A percentile compares a stretch with the other conserved stretches of the same genome.
phyloP scores from a whole-genome alignment of 1,284 basidiomycete genomes.

The Rhodotorula sp. region DNA sequence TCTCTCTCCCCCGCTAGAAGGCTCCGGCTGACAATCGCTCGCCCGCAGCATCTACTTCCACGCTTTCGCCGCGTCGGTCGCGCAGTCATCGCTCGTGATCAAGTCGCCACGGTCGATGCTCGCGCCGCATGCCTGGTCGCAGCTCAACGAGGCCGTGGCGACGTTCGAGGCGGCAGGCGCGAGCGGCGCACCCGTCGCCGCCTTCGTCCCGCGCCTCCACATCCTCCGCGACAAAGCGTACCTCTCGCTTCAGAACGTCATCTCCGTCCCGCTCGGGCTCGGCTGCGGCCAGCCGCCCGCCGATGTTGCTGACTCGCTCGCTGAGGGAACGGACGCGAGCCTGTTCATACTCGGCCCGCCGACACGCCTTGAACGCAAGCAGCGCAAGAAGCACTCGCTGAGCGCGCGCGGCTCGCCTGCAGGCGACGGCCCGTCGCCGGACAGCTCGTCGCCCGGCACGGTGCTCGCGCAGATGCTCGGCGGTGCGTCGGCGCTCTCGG shows the following conservation, averaged over 20 bases:
- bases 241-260: conserved; percentile 25
- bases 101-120: conserved; percentile 38
- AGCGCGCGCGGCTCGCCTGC: background rate
- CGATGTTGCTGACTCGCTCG: conserved; percentile 3
- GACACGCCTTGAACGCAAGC: conserved; percentile 27
- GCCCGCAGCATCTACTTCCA: conserved; percentile 35
- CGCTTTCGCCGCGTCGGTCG: conserved; percentile 39
- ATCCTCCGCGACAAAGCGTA: conserved; percentile 38
- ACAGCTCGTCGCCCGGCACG: background rate
- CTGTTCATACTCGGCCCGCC: conserved; percentile 29
- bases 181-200: conserved; percentile 36
- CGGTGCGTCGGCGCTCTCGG: background rate
- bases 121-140: conserved; percentile 41
- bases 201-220: conserved; percentile 37
- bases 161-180: conserved; percentile 37
- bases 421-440: background rate
- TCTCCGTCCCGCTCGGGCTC: conserved; percentile 26
- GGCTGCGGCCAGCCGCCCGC: background rate
- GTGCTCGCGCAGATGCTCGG: background rate
- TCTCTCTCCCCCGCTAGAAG: background rate
- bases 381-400: background rate
- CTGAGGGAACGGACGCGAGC: conserved; percentile 17
- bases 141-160: conserved; percentile 33
- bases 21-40: no score
- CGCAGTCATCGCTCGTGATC: conserved; percentile 40